Percentiles rank a stretch among this genome's conserved stretches.
phyloP scores from a whole-genome alignment of 352 stramenopile genomes.

The Phytophthora lateralis region DNA sequence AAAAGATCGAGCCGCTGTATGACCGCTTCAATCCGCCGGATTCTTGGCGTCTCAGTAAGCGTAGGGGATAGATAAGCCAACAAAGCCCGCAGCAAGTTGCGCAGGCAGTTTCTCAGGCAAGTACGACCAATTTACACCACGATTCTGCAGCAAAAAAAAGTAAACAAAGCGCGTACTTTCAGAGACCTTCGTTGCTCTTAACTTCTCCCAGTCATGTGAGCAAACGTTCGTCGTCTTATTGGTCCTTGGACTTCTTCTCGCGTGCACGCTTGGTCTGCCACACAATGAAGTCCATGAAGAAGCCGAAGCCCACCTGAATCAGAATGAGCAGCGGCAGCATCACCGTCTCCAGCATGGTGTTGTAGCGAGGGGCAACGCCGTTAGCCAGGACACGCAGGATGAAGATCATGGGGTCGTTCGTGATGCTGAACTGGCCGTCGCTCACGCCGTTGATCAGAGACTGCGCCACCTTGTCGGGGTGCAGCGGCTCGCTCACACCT shows the following conservation, averaged over 20 bases:
- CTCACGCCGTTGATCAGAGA: conserved; percentile 67
- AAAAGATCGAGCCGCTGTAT: conserved; percentile 99
- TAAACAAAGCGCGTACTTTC: conserved; percentile 10
- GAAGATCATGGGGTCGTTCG: conserved; percentile 80
- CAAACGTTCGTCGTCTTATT: conserved; percentile 31
- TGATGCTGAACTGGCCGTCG: conserved; percentile 79
- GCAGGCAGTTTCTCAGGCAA: neutral
- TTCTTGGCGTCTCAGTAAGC: conserved; percentile 96
- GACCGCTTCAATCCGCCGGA: conserved; percentile 98
- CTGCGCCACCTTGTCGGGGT: conserved; percentile 70
- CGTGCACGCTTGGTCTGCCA: conserved; percentile 52
- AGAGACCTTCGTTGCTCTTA: conserved; percentile 9
- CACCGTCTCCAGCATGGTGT: conserved; percentile 74
- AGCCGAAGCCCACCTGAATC: conserved; percentile 75
- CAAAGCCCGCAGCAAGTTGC: neutral
- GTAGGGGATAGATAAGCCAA: conserved; percentile 91
- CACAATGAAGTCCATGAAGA: conserved; percentile 87
- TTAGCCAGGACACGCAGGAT: conserved; percentile 76
- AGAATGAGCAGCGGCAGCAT: conserved; percentile 64
- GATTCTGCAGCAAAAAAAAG: conserved; percentile 13
- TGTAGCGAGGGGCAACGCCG: conserved; percentile 72
- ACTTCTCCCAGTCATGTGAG: neutral
- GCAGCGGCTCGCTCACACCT: conserved; percentile 49
- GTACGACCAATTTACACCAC: neutral
- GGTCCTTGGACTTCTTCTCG: conserved; percentile 66